Evolutionary conservation across 306 rosid genomes (phyloP), one percentile per base, ranked within the genome.

Genomic region (Carpinus fangiana): DNA sequence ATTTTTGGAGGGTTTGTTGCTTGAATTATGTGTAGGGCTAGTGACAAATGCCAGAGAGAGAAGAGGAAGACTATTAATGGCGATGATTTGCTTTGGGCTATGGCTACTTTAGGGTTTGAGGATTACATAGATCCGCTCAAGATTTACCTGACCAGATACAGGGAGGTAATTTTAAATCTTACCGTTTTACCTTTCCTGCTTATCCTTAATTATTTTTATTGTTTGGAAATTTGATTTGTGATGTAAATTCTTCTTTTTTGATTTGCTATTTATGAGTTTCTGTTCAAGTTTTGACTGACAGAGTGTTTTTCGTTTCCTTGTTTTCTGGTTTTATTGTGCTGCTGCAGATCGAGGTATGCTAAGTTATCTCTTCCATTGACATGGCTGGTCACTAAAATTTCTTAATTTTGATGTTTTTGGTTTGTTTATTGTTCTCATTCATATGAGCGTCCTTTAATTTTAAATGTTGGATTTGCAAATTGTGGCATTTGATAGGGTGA

Each of bases 21-120:
- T 52, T 52, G 70, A 73, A 70, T 79, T 4, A 8, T 79, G 60
- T 66, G 83, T 72, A 96, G 99, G 92, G 99, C 97, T n/a, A 93
- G 97, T 74, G 99, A 96, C 64, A 96, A 93, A 87, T 96, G 99
- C 79, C 99, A 89, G 91, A 91, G 97, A 77, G 99, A 96, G 84
- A 96, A 96, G 88, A 86, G 99, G 80, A 95, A 93, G 90, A 95
- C 99, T 2, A 89, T 95, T 80, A 93, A 93, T 56, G 99, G 99
- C 2, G 98, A 95, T 34, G 99, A 95, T 83, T 91, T 95, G 87
- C 97, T 95, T 74, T 95, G 99, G 99, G 97, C 99, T 2, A 93
- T 95, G 98, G 97, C 97, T 0, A 95, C 98, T 66, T 73, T 95
- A 31, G 98, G 97, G 55, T 95, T 95, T 74, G 99, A 93, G 76